These are phyloP conservation scores for Didymella glomerata DNA, from an alignment of 2,329 filamentous ascomycete species.

Conservation along the genomic window DNA sequence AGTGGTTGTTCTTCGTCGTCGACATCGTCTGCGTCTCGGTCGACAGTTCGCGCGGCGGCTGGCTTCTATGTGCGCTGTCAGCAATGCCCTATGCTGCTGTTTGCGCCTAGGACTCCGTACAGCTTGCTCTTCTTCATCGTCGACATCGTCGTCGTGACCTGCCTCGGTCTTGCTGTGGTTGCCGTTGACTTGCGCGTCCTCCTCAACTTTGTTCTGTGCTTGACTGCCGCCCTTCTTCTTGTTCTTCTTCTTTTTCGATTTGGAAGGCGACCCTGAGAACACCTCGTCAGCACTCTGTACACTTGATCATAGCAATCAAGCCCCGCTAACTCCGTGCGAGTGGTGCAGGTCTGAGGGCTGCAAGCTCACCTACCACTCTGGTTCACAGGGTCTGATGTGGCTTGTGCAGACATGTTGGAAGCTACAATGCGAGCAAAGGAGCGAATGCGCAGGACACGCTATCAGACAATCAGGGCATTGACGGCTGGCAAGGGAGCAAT, in stretches of 20 bases:
- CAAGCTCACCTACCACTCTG: conserved; percentile 49
- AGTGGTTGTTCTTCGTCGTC: conserved; percentile 46
- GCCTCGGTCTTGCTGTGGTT: conserved; percentile 32
- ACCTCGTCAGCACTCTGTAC: conserved; percentile 27
- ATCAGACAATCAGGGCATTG: conserved; percentile 22
- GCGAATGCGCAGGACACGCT: conserved; percentile 6
- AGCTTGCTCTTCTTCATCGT: conserved; percentile 47
- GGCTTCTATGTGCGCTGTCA: conserved; percentile 31
- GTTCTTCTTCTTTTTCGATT: conserved; percentile 53
- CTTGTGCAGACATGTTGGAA: conserved; percentile 42
- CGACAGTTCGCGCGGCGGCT: conserved; percentile 28
- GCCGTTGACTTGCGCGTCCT: conserved; percentile 40
- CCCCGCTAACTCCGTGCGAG: conserved; percentile 12
- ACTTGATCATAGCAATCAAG: neutral
- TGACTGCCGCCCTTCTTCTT: conserved; percentile 47
- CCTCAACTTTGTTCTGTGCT: conserved; percentile 38
- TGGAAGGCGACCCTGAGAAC: conserved; percentile 40
- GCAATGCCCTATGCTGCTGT: neutral
- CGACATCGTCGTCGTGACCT: conserved; percentile 42
- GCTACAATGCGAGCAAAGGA: conserved; percentile 5
- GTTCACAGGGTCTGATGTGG: conserved; percentile 41
- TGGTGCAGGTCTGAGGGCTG: conserved; percentile 28
- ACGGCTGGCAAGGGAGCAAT: conserved; percentile 35
- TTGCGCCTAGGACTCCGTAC: conserved; percentile 27
- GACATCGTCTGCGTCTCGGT: conserved; percentile 47